Evolutionary conservation across 768 basidiomycete genomes (phyloP).

Genomic region (Coprinellus micaceus): DNA sequence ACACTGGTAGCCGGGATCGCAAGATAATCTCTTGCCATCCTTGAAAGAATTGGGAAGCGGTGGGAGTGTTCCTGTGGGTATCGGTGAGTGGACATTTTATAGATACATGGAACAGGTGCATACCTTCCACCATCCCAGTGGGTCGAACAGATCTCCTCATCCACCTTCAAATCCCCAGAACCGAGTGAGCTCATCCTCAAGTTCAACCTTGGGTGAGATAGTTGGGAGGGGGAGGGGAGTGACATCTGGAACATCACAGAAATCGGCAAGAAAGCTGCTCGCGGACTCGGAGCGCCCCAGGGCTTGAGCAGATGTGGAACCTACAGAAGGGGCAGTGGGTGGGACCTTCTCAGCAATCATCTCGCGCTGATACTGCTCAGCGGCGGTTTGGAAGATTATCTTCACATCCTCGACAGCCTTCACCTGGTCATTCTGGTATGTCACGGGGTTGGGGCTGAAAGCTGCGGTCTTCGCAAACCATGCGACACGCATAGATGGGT

Average conservation of each 20-base stretch:
- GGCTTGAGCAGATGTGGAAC: neutral
- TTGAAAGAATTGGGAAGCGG: slow-evolving; percentile 23
- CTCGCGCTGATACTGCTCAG: neutral
- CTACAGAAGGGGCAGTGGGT: neutral
- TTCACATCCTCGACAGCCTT: neutral
- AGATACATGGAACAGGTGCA: slow-evolving; percentile 9
- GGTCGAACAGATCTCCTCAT: slow-evolving; percentile 13
- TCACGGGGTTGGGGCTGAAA: neutral
- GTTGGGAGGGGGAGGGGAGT: neutral
- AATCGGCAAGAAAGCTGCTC: slow-evolving; percentile 8
- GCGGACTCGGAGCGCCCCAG: neutral
- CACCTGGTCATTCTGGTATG: neutral
- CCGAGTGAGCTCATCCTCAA: slow-evolving; percentile 16
- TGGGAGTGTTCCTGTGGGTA: slow-evolving; percentile 17
- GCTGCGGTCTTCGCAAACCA: slow-evolving; percentile 17
- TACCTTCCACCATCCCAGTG: slow-evolving; percentile 31
- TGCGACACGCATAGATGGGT: slow-evolving; percentile 20
- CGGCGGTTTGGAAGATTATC: neutral
- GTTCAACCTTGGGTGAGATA: slow-evolving; percentile 3
- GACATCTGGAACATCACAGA: slow-evolving; percentile 9
- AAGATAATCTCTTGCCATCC: slow-evolving; percentile 19
- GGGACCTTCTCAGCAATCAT: neutral
- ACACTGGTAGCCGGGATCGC: slow-evolving; percentile 31
- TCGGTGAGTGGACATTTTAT: no score
- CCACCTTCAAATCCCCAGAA: slow-evolving; percentile 17